Evolutionary conservation across 2,329 filamentous ascomycete species (phyloP), one percentile per base, ranked within the genome.

Genomic region (Penicillium sp.): DNA sequence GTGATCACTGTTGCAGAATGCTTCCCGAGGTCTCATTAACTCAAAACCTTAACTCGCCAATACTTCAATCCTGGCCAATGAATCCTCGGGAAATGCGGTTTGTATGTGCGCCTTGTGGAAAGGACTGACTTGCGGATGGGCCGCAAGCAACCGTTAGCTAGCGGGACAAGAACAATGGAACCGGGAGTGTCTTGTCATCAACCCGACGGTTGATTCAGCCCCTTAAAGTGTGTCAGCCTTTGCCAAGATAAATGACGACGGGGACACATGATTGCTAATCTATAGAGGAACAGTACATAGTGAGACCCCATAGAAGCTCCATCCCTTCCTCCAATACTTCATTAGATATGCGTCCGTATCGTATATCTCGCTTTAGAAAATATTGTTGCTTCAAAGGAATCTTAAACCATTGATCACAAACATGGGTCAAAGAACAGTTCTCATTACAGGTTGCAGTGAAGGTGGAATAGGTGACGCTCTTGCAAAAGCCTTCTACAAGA

Each of bases 391-490:
- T 3, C 11, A 27, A 27, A 5, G 14, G 14, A 35, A 7, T 14
- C 4, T 35, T 16, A 6, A n/a, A 16, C 7, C 5, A 6, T 35
- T 35, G 5, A n/a, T 1, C 14, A 7, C 27, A 22, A 53, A 27
- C 19, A 53, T 53, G 51, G 42, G 4, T 21, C 51, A 53, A 21
- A 54, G 22, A 10, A 49, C 45, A 33, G 52, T 55, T 22, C 69
- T 78, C 14, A 74, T 78, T 35, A 78, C 75, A 14, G 76, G 76
- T 33, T 78, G 76, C 60, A 69, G 69, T 54, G 60, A 59, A 9
- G 75, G 75, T 19, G 76, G 77, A 2, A 71, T 79, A 22, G 77
- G 77, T 26, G 63, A 69, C 21, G 70, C 74, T 3, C 65, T 79
- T 1, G 76, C 66, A 7, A 59, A 68, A 24, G 65, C 59, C 7